A percentile compares a stretch with the other conserved stretches of the same genome.
Evolutionary conservation across 257 asterid genomes (phyloP).

Genomic region (Nicotiana undulata): DNA sequence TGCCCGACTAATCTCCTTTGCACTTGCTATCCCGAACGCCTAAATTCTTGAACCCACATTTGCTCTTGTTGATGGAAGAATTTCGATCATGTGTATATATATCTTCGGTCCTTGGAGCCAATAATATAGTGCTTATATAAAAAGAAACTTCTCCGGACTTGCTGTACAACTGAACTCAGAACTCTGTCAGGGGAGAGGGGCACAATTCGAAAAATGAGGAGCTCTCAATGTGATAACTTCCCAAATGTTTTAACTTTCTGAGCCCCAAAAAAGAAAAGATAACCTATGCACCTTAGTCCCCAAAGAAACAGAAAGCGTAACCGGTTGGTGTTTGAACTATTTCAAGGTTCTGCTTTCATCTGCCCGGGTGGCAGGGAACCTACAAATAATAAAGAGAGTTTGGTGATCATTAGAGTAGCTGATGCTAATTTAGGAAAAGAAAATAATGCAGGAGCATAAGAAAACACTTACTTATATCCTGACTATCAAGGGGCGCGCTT

Average conservation of each 20-base stretch:
- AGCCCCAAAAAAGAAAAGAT: not conserved
- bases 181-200: not conserved
- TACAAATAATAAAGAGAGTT: not conserved
- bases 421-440: not conserved
- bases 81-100: not conserved
- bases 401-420: not conserved
- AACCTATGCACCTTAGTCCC: not conserved
- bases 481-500: conserved; percentile 35
- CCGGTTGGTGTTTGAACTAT: not conserved
- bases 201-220: not conserved
- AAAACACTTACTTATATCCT: conserved; percentile 32
- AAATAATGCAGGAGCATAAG: not conserved
- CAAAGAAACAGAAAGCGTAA: not conserved
- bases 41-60: not conserved
- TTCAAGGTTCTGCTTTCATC: not conserved
- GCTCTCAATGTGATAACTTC: not conserved
- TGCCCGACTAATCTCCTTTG: not conserved
- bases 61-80: not conserved
- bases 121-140: not conserved
- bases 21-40: not conserved
- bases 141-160: not conserved
- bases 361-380: not conserved
- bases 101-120: not conserved
- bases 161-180: not conserved
- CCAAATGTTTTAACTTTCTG: not conserved